A percentile compares a stretch with the other conserved stretches of the same genome.
Evolutionary conservation across 2,329 filamentous ascomycete genomes (phyloP).

Genomic region (Penicillium sp.): DNA sequence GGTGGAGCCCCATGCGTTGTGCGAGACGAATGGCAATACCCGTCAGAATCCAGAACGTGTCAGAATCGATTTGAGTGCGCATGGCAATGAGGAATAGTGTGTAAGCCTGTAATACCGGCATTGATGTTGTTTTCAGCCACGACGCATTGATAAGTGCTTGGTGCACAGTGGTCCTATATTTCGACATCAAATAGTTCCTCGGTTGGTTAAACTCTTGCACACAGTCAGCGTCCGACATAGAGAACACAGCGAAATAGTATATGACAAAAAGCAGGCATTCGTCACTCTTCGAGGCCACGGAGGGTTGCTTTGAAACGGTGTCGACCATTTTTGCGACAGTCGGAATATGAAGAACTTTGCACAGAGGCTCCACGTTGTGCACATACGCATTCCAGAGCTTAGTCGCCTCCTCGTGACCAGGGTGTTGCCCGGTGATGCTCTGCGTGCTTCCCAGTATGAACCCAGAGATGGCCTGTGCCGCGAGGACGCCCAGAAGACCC

Average conservation of each 20-base stretch:
- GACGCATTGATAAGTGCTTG: slow-evolving; percentile 20
- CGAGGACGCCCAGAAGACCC: not conserved
- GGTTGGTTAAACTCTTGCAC: not conserved
- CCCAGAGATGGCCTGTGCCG: not conserved
- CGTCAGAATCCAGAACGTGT: slow-evolving; percentile 52
- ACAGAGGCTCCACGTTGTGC: slow-evolving; percentile 70
- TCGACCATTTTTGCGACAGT: slow-evolving; percentile 65
- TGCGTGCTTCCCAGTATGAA: not conserved
- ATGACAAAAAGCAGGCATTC: slow-evolving; percentile 39
- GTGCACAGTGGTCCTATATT: slow-evolving; percentile 5
- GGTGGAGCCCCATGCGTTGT: slow-evolving; percentile 49
- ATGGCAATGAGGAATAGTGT: slow-evolving; percentile 26
- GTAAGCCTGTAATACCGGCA: slow-evolving; percentile 18
- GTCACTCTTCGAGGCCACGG: slow-evolving; percentile 27
- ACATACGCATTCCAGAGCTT: slow-evolving; percentile 72
- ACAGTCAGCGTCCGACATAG: slow-evolving; percentile 16
- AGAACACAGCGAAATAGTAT: slow-evolving; percentile 21
- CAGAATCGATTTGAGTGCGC: slow-evolving; percentile 41
- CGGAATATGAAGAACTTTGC: slow-evolving; percentile 70
- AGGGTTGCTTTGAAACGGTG: slow-evolving; percentile 51
- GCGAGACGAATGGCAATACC: slow-evolving; percentile 48
- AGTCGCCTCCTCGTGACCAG: slow-evolving; percentile 49
- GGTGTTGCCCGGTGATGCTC: slow-evolving; percentile 30
- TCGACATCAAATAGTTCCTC: slow-evolving; percentile 1
- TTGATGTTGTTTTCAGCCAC: slow-evolving; percentile 16